Conservation (phyloP, 2,329 filamentous ascomycete genomes). For the Chrysoporthe cubensis region DNA sequence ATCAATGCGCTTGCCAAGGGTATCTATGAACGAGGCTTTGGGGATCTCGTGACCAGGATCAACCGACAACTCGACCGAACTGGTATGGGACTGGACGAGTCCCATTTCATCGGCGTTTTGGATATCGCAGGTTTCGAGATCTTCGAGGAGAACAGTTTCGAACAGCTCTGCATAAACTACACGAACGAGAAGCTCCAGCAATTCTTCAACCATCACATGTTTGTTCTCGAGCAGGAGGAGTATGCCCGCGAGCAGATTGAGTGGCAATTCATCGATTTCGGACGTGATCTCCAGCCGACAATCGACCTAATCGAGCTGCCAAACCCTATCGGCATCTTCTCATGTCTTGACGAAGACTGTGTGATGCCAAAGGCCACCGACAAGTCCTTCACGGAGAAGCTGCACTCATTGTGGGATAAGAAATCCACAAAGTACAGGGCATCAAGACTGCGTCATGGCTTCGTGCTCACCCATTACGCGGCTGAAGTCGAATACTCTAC, state of each 20-base stretch:
- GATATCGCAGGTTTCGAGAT: constrained; percentile 99
- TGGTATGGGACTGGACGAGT: constrained; percentile 81
- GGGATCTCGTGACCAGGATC: constrained; percentile 88
- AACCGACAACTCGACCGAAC: constrained; percentile 90
- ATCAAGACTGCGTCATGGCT: constrained; percentile 86
- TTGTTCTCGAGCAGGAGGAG: constrained; percentile 96
- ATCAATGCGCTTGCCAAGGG: constrained; percentile 94
- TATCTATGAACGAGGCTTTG: constrained; percentile 96
- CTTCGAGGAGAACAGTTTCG: constrained; percentile 97
- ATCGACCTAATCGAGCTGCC: constrained; percentile 96
- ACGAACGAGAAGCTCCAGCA: constrained; percentile 99
- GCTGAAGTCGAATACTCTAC: constrained; percentile 98
- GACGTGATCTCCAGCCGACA: constrained; percentile 93
- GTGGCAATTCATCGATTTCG: constrained; percentile 99
- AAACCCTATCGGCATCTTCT: constrained; percentile 98
- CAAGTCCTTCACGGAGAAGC: constrained; percentile 94
- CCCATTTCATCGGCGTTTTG: constrained; percentile 94
- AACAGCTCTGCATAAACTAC: constrained; percentile 99
- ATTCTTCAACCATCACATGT: constrained; percentile 99
- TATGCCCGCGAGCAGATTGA: constrained; percentile 97
- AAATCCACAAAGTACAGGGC: constrained; percentile 93
- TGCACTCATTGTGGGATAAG: constrained; percentile 96
- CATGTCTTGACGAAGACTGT: constrained; percentile 94
- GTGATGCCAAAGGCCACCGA: constrained; percentile 99
- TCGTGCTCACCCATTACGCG: constrained; percentile 95